A percentile compares a stretch with the other conserved stretches of the same genome.
These are phyloP conservation scores for Leptographium wingfieldii DNA, from an alignment of 2,329 filamentous ascomycete species.

Conservation along the genomic window DNA sequence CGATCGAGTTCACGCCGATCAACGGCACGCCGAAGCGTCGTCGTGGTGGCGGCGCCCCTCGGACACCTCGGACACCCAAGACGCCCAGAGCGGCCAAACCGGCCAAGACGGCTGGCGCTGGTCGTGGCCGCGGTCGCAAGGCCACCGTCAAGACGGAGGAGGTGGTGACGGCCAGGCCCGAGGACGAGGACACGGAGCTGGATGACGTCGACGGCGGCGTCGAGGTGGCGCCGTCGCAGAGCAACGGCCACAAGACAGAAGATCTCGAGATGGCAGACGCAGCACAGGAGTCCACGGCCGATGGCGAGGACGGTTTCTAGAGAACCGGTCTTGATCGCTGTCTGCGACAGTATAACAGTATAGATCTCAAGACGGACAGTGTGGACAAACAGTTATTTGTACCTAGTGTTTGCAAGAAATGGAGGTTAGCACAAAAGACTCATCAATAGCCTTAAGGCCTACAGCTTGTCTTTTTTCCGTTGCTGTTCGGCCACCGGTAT, in stretches of 20 bases:
- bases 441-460: too few relatives aligned
- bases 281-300: neutral
- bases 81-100: neutral
- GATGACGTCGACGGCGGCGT: neutral
- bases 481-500: neutral
- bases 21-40: neutral
- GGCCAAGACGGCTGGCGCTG: neutral
- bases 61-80: neutral
- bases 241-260: neutral
- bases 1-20: neutral
- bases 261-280: neutral
- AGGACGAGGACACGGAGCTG: neutral
- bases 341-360: too few relatives aligned
- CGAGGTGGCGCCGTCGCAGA: neutral
- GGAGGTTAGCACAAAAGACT: too few relatives aligned
- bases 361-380: too few relatives aligned
- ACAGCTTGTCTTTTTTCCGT: too few relatives aligned
- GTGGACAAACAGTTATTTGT: too few relatives aligned
- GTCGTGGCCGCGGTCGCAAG: neutral
- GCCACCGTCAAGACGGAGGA: neutral
- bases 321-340: too few relatives aligned
- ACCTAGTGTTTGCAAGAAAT: too few relatives aligned
- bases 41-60: neutral
- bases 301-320: neutral
- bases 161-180: neutral